Evolutionary conservation across 345 rosid species (phyloP).

Genomic region (Gossypium longicalyx): DNA sequence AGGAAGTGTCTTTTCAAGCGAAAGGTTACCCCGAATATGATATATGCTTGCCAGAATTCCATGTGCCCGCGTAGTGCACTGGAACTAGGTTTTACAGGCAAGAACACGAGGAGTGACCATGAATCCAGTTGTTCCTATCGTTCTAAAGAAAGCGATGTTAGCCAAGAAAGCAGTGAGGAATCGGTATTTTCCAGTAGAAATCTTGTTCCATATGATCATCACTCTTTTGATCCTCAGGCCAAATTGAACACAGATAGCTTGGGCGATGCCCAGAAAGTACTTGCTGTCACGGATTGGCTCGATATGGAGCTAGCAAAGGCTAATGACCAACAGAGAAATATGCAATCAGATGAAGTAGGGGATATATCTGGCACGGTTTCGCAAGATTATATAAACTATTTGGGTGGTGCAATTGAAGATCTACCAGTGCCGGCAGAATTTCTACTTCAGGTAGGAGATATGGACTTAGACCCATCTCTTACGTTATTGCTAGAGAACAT

Average conservation of each 20-base stretch:
- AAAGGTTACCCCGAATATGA: not conserved
- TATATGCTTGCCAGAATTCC: conserved; percentile 5
- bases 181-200: not conserved
- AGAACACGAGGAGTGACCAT: not conserved
- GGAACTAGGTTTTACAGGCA: not conserved
- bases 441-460: not conserved
- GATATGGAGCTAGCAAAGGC: conserved; percentile 5
- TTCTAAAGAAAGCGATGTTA: not conserved
- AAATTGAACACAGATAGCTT: not conserved
- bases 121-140: conserved; percentile 4
- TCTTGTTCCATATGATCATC: not conserved
- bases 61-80: not conserved
- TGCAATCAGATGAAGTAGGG: conserved; percentile 1
- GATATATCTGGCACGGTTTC: not conserved
- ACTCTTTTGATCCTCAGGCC: not conserved
- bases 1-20: conserved; percentile 7
- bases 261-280: not conserved
- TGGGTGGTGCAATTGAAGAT: not conserved
- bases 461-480: not conserved
- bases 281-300: conserved; percentile 9
- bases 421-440: not conserved
- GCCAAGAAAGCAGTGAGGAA: conserved; percentile 7
- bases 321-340: not conserved
- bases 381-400: not conserved
- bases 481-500: not conserved